These are phyloP conservation scores for Lactarius trivialis DNA, from an alignment of 768 basidiomycete species.

Conservation along the genomic window DNA sequence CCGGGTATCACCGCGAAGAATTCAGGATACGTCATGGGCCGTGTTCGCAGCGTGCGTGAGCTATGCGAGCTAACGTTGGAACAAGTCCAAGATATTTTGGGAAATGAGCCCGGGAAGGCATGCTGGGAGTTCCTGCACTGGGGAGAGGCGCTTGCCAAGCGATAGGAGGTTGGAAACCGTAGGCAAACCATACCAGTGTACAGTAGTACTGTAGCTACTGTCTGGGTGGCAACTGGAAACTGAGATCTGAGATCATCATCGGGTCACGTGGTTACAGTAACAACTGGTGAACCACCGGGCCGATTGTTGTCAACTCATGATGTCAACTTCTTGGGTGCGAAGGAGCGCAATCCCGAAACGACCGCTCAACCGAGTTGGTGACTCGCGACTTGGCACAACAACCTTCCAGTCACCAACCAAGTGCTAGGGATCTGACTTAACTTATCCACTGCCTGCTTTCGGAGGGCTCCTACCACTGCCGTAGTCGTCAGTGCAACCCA, in stretches of 20 bases:
- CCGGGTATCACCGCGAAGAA: slow-evolving; percentile 86
- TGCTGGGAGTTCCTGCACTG: slow-evolving; percentile 80
- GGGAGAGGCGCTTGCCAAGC: slow-evolving; percentile 38
- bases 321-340: too few relatives aligned
- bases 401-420: not conserved
- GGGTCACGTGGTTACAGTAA: not conserved
- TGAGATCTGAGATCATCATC: not conserved
- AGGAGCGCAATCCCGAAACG: not conserved
- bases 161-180: not conserved
- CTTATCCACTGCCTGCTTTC: not conserved
- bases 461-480: not conserved
- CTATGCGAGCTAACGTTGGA: slow-evolving; percentile 57
- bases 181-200: not conserved
- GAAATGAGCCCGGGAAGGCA: slow-evolving; percentile 70
- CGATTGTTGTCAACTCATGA: too few relatives aligned
- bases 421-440: not conserved
- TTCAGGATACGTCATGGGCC: slow-evolving; percentile 75
- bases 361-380: not conserved
- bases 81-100: slow-evolving; percentile 67
- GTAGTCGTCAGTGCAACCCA: not conserved
- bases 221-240: too few relatives aligned
- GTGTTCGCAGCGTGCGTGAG: slow-evolving; percentile 69
- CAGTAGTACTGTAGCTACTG: not conserved
- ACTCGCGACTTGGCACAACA: not conserved
- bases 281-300: too few relatives aligned